phyloP scores from a whole-genome alignment of 805 yeast genomes.

The Metschnikowia drakensbergensis region DNA sequence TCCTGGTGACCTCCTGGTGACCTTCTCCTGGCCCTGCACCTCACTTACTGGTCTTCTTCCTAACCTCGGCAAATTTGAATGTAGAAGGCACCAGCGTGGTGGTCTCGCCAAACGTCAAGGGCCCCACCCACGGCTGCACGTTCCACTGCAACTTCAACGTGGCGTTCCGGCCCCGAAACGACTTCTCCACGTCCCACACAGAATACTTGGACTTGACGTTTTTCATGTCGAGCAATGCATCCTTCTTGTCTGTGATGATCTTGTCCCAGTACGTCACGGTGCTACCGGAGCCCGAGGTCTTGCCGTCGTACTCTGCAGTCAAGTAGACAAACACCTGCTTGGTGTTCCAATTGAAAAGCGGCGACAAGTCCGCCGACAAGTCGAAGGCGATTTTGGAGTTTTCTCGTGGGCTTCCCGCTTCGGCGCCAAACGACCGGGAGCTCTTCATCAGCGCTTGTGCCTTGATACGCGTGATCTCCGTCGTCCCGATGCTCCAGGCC shows the following conservation, averaged over 20 bases:
- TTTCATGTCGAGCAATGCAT: slow-evolving; percentile 53
- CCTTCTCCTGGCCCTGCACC: no score
- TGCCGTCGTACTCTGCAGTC: slow-evolving; percentile 75
- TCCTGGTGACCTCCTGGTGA: no score
- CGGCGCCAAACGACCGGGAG: slow-evolving; percentile 66
- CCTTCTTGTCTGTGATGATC: slow-evolving; percentile 57
- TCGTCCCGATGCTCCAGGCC: slow-evolving; percentile 42
- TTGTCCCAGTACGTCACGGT: slow-evolving; percentile 89
- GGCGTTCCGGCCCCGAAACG: slow-evolving; percentile 62
- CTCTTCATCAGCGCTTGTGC: slow-evolving; percentile 44
- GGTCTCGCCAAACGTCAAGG: slow-evolving; percentile 64
- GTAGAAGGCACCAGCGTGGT: slow-evolving; percentile 16
- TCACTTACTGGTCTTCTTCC: slow-evolving; percentile 12
- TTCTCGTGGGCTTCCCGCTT: slow-evolving; percentile 66
- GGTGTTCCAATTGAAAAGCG: slow-evolving; percentile 93
- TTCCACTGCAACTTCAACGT: slow-evolving; percentile 78
- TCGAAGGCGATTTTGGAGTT: slow-evolving; percentile 71
- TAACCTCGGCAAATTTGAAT: slow-evolving; percentile 29
- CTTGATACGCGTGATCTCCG: slow-evolving; percentile 33
- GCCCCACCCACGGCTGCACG: slow-evolving; percentile 87
- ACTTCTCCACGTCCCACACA: slow-evolving; percentile 77
- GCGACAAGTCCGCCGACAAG: slow-evolving; percentile 65
- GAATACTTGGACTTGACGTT: slow-evolving; percentile 69
- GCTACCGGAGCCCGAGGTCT: slow-evolving; percentile 44
- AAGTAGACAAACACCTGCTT: slow-evolving; percentile 91